Evolutionary conservation across 2,329 filamentous ascomycete species (phyloP), one percentile per base, ranked within the genome.

Genomic region (Neodidymelliopsis sp.): DNA sequence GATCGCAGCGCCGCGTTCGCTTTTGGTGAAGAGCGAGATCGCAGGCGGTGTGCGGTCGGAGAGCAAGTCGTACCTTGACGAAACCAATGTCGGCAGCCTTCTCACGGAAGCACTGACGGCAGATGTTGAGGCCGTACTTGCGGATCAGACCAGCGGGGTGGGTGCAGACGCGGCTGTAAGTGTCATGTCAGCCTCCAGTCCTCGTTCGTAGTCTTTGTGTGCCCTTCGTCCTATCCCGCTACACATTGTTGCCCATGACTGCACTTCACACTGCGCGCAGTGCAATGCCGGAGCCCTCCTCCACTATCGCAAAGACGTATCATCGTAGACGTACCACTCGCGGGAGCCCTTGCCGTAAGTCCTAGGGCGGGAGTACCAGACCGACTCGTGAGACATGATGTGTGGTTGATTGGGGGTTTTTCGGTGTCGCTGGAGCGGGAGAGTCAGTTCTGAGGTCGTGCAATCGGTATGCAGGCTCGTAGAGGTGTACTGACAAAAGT

Each of bases 61-160:
- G 27, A 23, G 41, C 24, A 42, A 35, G 23, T 42, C 68, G 65
- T 77, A 86, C 84, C 84, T 87, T 87, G 76, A 80, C 76, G 80
- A 87, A 87, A 67, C 84, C 84, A 73, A 87, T 86, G 75, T 87
- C 84, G 72, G 75, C 73, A 70, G 78, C 77, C 81, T 87, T 87
- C 79, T 87, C 84, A 67, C 84, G 76, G 81, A 87, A 87, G 82
- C 84, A 87, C 77, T 84, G 81, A 81, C 84, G 82, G 82, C 84
- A 86, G 79, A 87, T 85, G 74, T 96, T 91, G 71, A 97, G 85
- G 76, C 94, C 93, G 84, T 99, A 99, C 84, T 99, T 99, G 84
- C 94, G 92, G 87, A 99, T 96, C 70, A 99, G 87, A 95, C 94
- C 94, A 75, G 94, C 93, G 76, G 85, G 87, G 89, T 99, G 93